Conservation (phyloP, 2,329 filamentous ascomycete genomes). For the Aureobasidium mangrovei region DNA sequence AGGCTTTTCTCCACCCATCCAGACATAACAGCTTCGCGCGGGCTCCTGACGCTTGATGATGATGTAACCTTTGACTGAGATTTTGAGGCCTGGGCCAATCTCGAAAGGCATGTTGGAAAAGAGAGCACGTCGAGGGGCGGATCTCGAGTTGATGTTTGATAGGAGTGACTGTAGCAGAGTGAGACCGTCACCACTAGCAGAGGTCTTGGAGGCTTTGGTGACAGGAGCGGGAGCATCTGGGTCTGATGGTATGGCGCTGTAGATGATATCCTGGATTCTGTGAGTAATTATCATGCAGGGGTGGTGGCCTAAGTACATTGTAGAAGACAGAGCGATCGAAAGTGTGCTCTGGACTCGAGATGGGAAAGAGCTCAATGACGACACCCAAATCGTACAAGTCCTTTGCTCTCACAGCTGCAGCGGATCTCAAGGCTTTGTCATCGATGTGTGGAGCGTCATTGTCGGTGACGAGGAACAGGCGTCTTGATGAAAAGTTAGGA, state of each 20-base stretch:
- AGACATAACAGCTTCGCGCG: constrained; percentile 77
- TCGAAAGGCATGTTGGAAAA: constrained; percentile 86
- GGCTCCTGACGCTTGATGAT: constrained; percentile 76
- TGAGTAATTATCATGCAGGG: constrained; percentile 20
- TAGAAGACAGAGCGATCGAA: constrained; percentile 88
- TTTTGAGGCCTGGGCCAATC: constrained; percentile 71
- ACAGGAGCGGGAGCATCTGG: constrained; percentile 56
- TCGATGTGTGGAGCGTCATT: constrained; percentile 75
- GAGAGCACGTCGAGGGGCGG: constrained; percentile 72
- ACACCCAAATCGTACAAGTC: constrained; percentile 92
- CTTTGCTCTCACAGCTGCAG: constrained; percentile 79
- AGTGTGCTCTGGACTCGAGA: constrained; percentile 58
- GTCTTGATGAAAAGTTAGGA: constrained; percentile 83
- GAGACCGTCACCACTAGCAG: constrained; percentile 65
- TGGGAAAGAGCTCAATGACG: constrained; percentile 85
- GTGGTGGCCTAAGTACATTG: constrained; percentile 48
- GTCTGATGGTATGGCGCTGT: constrained; percentile 60
- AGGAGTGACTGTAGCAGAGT: constrained; percentile 70
- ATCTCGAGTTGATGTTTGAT: constrained; percentile 83
- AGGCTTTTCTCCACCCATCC: constrained; percentile 73
- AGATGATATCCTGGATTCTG: constrained; percentile 68
- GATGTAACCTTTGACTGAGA: constrained; percentile 90
- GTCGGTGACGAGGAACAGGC: constrained; percentile 93
- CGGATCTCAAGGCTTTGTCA: constrained; percentile 63
- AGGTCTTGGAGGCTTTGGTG: constrained; percentile 48